Base-by-base conservation (phyloP, 2,329 filamentous ascomycete species). In the Orbilia blumenaviensis region DNA sequence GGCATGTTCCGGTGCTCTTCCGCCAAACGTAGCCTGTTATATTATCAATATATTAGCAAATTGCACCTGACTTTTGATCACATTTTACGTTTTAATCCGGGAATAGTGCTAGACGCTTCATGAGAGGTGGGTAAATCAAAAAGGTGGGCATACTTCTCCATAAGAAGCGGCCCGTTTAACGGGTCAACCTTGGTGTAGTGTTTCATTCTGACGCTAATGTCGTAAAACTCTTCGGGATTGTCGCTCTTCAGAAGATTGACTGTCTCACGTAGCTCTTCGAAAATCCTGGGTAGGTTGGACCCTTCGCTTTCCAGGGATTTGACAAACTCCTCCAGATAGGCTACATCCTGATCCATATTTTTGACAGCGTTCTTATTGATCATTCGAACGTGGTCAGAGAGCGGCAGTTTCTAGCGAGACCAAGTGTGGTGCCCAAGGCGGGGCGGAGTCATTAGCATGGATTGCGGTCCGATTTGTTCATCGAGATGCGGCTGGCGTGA, bases 181-280 rank as follows among this genome's bases (percentile, higher is more conserved):
- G 92, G 91, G 83, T 98, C 93, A 34, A 99, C 96, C 64, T 93
- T 90, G 14, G 93, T 92, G 82, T 97, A 99, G 82, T 97, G 96
- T 84, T 92, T 94, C 84, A 97, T 97, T 62, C 93, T 86, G 12
- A 91, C 92, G 3, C 91, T 91, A 58, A 95, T 91, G 81, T 99
- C 95, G 82, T 95, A 99, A 83, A 97, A 99, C 82, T 98, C 94
- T 78, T 98, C 94, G n/a, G 92, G 89, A 80, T 96, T 96, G 42
- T 96, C 93, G 0, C 88, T 88, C 10, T 87, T 84, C 87, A 99
- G 91, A 25, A 99, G 86, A 74, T 91, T 89, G 52, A 97, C 91
- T 0, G 95, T 98, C 84, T 99, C 95, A 80, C 94, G 90, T 36
- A 99, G 86, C 84, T 98, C 95, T 80, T 97, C 94, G 41, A 99